Evolutionary conservation across 2,329 filamentous ascomycete genomes (phyloP).

Genomic region (Penicillium hesseltinei): DNA sequence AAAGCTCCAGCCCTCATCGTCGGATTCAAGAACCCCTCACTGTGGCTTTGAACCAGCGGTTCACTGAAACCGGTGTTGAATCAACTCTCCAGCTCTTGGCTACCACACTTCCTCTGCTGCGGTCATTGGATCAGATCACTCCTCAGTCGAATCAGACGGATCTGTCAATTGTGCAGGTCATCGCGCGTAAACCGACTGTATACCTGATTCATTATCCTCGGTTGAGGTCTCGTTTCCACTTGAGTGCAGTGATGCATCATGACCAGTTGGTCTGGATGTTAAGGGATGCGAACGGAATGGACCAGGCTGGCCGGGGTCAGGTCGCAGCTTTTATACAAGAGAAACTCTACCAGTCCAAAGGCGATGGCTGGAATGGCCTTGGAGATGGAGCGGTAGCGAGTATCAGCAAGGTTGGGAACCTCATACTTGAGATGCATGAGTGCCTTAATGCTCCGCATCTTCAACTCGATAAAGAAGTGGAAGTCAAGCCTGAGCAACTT

Average conservation of each 20-base stretch:
- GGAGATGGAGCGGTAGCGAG: slow-evolving; percentile 39
- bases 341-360: slow-evolving; percentile 36
- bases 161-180: slow-evolving; percentile 32
- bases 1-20: slow-evolving; percentile 39
- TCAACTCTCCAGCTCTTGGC: slow-evolving; percentile 33
- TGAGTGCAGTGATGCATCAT: slow-evolving; percentile 29
- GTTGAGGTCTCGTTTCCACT: slow-evolving; percentile 33
- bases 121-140: slow-evolving; percentile 37
- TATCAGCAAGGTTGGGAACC: slow-evolving; percentile 31
- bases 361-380: slow-evolving; percentile 42
- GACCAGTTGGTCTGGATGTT: slow-evolving; percentile 37
- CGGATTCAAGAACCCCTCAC: slow-evolving; percentile 42
- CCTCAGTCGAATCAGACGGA: slow-evolving; percentile 23
- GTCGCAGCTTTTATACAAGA: slow-evolving; percentile 28
- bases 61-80: slow-evolving; percentile 31
- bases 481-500: slow-evolving; percentile 7
- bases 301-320: slow-evolving; percentile 18
- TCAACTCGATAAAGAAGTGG: slow-evolving; percentile 10
- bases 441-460: slow-evolving; percentile 25
- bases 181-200: slow-evolving; percentile 35
- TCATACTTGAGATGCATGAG: slow-evolving; percentile 34
- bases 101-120: slow-evolving; percentile 40
- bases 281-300: slow-evolving; percentile 27
- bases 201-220: slow-evolving; percentile 39
- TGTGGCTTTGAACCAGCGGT: slow-evolving; percentile 35